These are phyloP conservation scores for Stemphylium lycopersici DNA, from an alignment of 2,329 filamentous ascomycete genomes.

Conservation along the genomic window DNA sequence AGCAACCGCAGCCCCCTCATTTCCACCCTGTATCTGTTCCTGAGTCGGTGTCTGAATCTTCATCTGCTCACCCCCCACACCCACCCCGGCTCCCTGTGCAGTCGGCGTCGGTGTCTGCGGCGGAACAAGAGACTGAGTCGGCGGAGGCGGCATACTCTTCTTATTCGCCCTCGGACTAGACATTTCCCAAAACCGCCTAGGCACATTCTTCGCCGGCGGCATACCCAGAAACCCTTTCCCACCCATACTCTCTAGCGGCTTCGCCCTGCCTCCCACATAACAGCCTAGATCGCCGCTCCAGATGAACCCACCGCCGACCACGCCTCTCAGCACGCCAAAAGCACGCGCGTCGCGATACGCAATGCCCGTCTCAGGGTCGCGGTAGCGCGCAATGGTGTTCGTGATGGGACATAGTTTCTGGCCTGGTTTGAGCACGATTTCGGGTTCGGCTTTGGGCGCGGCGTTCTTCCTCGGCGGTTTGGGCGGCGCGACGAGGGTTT, in stretches of 20 bases:
- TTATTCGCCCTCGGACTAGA: slow-evolving; percentile 8
- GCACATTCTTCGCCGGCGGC: slow-evolving; percentile 76
- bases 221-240: slow-evolving; percentile 50
- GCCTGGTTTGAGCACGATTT: slow-evolving; percentile 34
- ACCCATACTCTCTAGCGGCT: slow-evolving; percentile 35
- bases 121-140: background rate
- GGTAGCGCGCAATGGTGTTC: slow-evolving; percentile 78
- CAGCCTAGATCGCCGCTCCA: slow-evolving; percentile 84
- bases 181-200: slow-evolving; percentile 69
- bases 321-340: slow-evolving; percentile 79
- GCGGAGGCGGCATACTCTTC: slow-evolving; percentile 10
- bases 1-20: background rate
- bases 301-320: slow-evolving; percentile 74
- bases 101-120: background rate
- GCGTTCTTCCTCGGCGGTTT: slow-evolving; percentile 48
- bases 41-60: slow-evolving; percentile 1
- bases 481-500: slow-evolving; percentile 52
- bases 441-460: slow-evolving; percentile 24
- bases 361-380: slow-evolving; percentile 83
- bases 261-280: slow-evolving; percentile 72
- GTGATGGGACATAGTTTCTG: slow-evolving; percentile 75
- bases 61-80: background rate
- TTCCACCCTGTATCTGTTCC: background rate
- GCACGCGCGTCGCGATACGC: slow-evolving; percentile 80
- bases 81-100: background rate